A percentile compares a stretch with the other conserved stretches of the same genome.
These are phyloP conservation scores for Echria macrotheca DNA, from an alignment of 495 filamentous ascomycete species.

Conservation along the genomic window DNA sequence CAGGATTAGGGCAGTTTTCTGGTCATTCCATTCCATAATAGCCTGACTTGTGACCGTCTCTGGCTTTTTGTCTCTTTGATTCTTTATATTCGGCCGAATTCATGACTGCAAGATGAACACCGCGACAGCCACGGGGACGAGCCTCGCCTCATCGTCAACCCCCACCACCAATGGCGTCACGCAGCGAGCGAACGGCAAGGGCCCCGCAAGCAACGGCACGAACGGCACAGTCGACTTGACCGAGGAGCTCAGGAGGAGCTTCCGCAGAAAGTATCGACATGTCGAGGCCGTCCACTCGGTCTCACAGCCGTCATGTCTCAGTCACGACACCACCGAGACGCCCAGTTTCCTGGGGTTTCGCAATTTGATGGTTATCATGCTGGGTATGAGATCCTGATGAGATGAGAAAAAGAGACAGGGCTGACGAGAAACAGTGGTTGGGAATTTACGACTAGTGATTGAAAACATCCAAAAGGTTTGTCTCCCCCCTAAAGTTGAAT, in stretches of 20 bases:
- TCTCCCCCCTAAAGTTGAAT: background rate
- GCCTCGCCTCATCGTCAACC: slow-evolving; percentile 3
- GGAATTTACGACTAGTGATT: slow-evolving; percentile 87
- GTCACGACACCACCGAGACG: slow-evolving; percentile 64
- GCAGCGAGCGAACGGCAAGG: slow-evolving; percentile 4
- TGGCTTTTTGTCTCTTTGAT: background rate
- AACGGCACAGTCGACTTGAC: slow-evolving; percentile 13
- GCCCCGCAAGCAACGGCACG: slow-evolving; percentile 2
- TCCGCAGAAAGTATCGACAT: slow-evolving; percentile 71
- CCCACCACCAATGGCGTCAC: slow-evolving; percentile 20
- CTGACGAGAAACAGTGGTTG: slow-evolving; percentile 56
- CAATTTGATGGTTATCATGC: slow-evolving; percentile 91
- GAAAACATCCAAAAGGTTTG: slow-evolving; percentile 90
- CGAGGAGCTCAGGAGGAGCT: slow-evolving; percentile 20
- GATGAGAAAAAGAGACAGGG: too few relatives aligned
- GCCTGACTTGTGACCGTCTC: background rate
- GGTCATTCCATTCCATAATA: too few relatives aligned
- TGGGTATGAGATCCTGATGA: too few relatives aligned
- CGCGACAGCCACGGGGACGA: slow-evolving; percentile 16
- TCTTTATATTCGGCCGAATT: background rate
- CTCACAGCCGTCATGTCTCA: slow-evolving; percentile 70
- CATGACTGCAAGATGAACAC: slow-evolving; percentile 14
- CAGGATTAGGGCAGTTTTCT: too few relatives aligned
- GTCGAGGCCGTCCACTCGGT: slow-evolving; percentile 75
- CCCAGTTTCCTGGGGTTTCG: slow-evolving; percentile 90